Base-by-base conservation (phyloP, 2,329 filamentous ascomycete genomes). In the Sporothrix luriei region DNA sequence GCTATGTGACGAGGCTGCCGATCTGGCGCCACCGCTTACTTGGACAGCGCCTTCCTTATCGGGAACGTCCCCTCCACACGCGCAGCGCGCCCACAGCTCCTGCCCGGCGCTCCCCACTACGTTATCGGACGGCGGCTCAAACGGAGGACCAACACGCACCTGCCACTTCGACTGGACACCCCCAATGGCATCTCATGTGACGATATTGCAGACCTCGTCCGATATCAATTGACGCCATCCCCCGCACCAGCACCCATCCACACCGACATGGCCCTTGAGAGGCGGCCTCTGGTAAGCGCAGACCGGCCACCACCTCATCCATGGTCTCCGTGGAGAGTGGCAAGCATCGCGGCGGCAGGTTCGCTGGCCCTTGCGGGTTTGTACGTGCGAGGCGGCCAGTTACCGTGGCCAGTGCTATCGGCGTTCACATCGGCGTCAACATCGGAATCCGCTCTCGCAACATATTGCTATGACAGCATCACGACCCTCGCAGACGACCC, bases 381-480 rank as follows among this genome's bases (percentile, higher is more conserved):
- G 33, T 69, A 64, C 33, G 2, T 55, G 2, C 54, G 68, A 0
- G 62, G 48, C 6, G 51, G 48, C n/a, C 61, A 29, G 16, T 21
- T 51, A n/a, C 40, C 19, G 24, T 49, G 46, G 43, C 14, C 24
- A 19, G 14, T 1, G 66, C 14, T 43, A 11, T 16, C 40, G 40
- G 38, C 38, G 10, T 40, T 16, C 11, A 16, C 40, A 16, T 16
- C 40, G 10, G 10, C 40, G 1, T 40, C 61, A 13, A 2, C 68
- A 16, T n/a, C 33, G 11, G 40, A n/a, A 4, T 16, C 68, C 2
- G 0, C 54, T 29, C 13, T 65, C 9, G 52, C 78, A 68, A 80
- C 78, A 1, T 76, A 81, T 73, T 84, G 83, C 75, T 84, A 83
- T 71, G 79, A 78, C 3, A 78, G 75, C 61, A 46, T 86, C 62